These are phyloP conservation scores for Canavalia ensiformis DNA, from an alignment of 306 rosid genomes.

Conservation along the genomic window DNA sequence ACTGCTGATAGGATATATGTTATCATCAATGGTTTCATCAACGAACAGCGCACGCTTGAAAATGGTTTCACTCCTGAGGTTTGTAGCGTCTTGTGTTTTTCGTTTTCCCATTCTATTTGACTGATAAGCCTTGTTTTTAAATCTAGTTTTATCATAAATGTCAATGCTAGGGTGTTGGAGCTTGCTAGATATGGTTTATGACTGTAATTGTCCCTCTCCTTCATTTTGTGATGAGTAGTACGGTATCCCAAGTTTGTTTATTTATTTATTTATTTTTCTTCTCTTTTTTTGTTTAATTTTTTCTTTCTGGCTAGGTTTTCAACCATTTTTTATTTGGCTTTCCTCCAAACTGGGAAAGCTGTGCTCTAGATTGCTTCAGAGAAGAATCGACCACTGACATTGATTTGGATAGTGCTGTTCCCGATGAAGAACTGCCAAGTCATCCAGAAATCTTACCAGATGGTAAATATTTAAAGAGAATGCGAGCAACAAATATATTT, in stretches of 20 bases:
- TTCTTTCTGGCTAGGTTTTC: slow-evolving; percentile 58
- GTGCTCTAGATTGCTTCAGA: slow-evolving; percentile 49
- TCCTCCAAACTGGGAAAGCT: slow-evolving; percentile 71
- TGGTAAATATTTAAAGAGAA: slow-evolving; percentile 28
- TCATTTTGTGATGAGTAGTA: not conserved
- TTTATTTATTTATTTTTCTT: not conserved
- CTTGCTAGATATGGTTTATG: slow-evolving; percentile 16
- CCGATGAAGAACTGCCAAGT: slow-evolving; percentile 16
- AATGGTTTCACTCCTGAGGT: slow-evolving; percentile 78
- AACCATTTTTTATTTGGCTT: slow-evolving; percentile 71
- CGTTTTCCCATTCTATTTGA: not conserved
- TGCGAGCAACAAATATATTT: no score
- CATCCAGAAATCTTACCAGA: slow-evolving; percentile 26
- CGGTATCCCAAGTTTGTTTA: not conserved
- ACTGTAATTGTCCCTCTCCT: not conserved
- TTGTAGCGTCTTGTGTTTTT: not conserved
- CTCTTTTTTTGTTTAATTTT: not conserved
- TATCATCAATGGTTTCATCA: slow-evolving; percentile 60
- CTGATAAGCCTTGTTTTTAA: not conserved
- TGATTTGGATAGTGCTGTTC: slow-evolving; percentile 40
- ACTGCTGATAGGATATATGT: slow-evolving; percentile 70
- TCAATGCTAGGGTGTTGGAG: not conserved
- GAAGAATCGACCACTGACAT: slow-evolving; percentile 42
- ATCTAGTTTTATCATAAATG: not conserved
- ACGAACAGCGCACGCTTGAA: slow-evolving; percentile 59